Evolutionary conservation across 1,284 basidiomycete genomes (phyloP), one percentile per base, ranked within the genome.

Genomic region (Boletus calvinii): DNA sequence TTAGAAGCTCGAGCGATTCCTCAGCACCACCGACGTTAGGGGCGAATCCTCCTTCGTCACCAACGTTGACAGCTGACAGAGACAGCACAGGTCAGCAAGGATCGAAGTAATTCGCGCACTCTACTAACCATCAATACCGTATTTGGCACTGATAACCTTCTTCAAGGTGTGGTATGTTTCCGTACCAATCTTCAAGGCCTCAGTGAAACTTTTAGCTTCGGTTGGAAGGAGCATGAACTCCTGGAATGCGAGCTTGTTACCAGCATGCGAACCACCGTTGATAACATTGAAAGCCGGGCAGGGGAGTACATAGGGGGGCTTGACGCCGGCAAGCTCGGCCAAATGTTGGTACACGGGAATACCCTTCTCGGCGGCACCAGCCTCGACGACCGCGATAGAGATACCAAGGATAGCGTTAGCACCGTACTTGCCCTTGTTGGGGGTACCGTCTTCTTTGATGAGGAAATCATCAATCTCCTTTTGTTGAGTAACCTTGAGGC

Each of bases 191-290:
- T 97, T 95, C 87, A 99, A 87, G 56, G 97, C 92, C 80, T 99
- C 95, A 49, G 92, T 87, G 83, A 99, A 99, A 59, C 82, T 84
- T 50, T 78, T 67, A 50, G 94, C 94, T 56, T 94, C 96, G 56
- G 94, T 97, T 61, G 97, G 96, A 60, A 98, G 83, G 63, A 99
- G 84, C 97, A 99, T 99, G 82, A 99, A 99, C 78, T 99, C 97
- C 79, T 98, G 94, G 92, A 98, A 95, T 53, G 97, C 94, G 60
- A 99, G 91, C 74, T 95, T 94, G 85, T 99, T 99, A 54, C 97
- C 97, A 54, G 97, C 97, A 74, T 99, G 97, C 61, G 94, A 98
- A 61, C 97, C 97, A 76, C 97, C 97, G 78, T 99, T 99, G 83
- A 99, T 99, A 68, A 99, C 97, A 77, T 99, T 99, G 84, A 98